A percentile compares a stretch with the other conserved stretches of the same genome.
Evolutionary conservation across 2,329 filamentous ascomycete species (phyloP).

Genomic region (Arthrobotrys conoides): DNA sequence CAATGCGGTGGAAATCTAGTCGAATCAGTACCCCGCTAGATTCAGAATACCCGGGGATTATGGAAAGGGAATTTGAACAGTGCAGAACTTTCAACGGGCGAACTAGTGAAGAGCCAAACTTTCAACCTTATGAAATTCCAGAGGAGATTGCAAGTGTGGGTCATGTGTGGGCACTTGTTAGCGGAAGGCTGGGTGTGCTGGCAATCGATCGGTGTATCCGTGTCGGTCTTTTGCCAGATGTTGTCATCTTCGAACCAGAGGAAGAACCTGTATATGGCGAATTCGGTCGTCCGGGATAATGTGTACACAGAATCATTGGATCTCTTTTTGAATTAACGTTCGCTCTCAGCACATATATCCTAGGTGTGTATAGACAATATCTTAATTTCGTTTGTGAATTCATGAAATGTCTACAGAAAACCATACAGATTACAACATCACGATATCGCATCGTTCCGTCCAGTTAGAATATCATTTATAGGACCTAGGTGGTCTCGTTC

Average conservation of each 20-base stretch:
- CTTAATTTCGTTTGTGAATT: too few relatives aligned
- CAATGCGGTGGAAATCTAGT: constrained; percentile 10
- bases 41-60: not conserved
- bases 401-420: too few relatives aligned
- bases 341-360: too few relatives aligned
- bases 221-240: not conserved
- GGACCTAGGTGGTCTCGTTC: too few relatives aligned
- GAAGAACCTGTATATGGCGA: not conserved
- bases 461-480: too few relatives aligned
- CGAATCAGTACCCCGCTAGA: not conserved
- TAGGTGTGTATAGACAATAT: too few relatives aligned
- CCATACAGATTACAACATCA: too few relatives aligned
- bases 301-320: too few relatives aligned
- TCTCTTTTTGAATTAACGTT: too few relatives aligned
- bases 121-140: not conserved
- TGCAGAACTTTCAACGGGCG: not conserved
- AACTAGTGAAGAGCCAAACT: not conserved
- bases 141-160: not conserved
- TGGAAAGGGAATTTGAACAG: not conserved
- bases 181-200: not conserved
- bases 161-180: not conserved
- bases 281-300: not conserved
- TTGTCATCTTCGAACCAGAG: not conserved
- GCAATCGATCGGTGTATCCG: not conserved
- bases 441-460: too few relatives aligned